Percentiles rank a stretch among this genome's conserved stretches.
phyloP scores from a whole-genome alignment of 1,284 basidiomycete genomes.

The Boletus sp. region DNA sequence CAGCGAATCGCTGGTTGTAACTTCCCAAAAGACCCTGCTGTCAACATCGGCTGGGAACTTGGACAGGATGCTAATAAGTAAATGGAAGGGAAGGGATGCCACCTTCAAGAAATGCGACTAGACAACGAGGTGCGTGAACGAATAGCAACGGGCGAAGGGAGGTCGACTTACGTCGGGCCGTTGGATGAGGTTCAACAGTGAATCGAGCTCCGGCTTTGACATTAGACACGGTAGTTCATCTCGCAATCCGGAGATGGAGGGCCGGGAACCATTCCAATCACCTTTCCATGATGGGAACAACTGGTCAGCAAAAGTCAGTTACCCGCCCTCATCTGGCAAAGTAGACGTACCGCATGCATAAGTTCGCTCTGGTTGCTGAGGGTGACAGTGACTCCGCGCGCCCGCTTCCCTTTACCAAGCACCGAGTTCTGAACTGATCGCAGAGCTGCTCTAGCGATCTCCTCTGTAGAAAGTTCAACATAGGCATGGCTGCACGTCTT shows the following conservation, averaged over 20 bases:
- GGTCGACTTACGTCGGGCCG: constrained; percentile 62
- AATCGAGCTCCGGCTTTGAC: constrained; percentile 58
- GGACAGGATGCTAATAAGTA: constrained; percentile 62
- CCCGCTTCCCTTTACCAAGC: constrained; percentile 69
- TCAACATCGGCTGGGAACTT: constrained; percentile 74
- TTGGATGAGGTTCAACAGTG: constrained; percentile 62
- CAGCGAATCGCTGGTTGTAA: constrained; percentile 53
- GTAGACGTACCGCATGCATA: constrained; percentile 60
- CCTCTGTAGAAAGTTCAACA: constrained; percentile 60
- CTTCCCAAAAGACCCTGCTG: constrained; percentile 67
- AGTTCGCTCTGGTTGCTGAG: constrained; percentile 72
- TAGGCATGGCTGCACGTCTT: constrained; percentile 80
- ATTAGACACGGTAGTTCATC: constrained; percentile 58
- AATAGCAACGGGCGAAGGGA: constrained; percentile 1
- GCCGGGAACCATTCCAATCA: constrained; percentile 62
- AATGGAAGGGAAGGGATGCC: constrained; percentile 73
- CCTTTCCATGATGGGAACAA: constrained; percentile 78
- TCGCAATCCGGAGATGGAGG: constrained; percentile 58
- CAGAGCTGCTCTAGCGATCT: constrained; percentile 60
- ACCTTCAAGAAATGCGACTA: constrained; percentile 82
- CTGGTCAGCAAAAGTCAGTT: constrained; percentile 33
- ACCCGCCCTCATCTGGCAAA: constrained; percentile 1
- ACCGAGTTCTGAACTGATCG: constrained; percentile 60
- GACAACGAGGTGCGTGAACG: constrained; percentile 11
- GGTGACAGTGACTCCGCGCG: constrained; percentile 76